phyloP scores from a whole-genome alignment of 768 basidiomycete species.

The Tricholoma bakamatsutake region DNA sequence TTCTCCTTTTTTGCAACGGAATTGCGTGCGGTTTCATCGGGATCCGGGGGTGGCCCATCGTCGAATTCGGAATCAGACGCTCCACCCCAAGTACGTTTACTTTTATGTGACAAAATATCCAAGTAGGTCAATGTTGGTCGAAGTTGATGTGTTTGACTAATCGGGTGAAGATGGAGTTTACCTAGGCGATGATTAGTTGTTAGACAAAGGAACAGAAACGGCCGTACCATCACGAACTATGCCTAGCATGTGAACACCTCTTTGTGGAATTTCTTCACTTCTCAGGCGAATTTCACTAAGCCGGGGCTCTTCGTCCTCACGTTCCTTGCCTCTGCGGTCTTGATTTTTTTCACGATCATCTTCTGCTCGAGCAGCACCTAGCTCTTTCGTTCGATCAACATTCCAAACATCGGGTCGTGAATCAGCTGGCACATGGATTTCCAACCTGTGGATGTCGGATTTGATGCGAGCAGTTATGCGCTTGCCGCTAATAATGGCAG shows the following conservation, averaged over 20 bases:
- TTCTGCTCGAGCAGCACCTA: constrained; percentile 60
- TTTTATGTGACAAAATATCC: constrained; percentile 64
- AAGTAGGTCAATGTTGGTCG: constrained; percentile 80
- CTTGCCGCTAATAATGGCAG: constrained; percentile 67
- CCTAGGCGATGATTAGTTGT: constrained; percentile 33
- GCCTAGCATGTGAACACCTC: constrained; percentile 70
- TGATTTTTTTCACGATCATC: constrained; percentile 81
- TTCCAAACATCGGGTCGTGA: constrained; percentile 80
- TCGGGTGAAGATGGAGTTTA: constrained; percentile 70
- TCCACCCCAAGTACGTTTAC: constrained; percentile 39
- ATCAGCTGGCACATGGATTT: constrained; percentile 81
- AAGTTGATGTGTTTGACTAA: constrained; percentile 75
- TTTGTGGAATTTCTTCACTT: constrained; percentile 65
- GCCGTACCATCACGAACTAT: constrained; percentile 63
- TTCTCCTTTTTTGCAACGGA: constrained; percentile 53
- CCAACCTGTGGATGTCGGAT: constrained; percentile 52
- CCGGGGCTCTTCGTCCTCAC: constrained; percentile 50
- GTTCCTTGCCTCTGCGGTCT: constrained; percentile 37
- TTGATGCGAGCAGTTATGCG: constrained; percentile 71
- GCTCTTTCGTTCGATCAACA: constrained; percentile 55
- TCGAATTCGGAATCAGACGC: constrained; percentile 71
- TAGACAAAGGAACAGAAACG: neutral
- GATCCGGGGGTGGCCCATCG: constrained; percentile 75
- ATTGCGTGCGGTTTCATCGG: constrained; percentile 57
- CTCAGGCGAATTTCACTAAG: constrained; percentile 64